phyloP scores from a whole-genome alignment of 768 basidiomycete species.

The Naganishia vaughanmartiniae region DNA sequence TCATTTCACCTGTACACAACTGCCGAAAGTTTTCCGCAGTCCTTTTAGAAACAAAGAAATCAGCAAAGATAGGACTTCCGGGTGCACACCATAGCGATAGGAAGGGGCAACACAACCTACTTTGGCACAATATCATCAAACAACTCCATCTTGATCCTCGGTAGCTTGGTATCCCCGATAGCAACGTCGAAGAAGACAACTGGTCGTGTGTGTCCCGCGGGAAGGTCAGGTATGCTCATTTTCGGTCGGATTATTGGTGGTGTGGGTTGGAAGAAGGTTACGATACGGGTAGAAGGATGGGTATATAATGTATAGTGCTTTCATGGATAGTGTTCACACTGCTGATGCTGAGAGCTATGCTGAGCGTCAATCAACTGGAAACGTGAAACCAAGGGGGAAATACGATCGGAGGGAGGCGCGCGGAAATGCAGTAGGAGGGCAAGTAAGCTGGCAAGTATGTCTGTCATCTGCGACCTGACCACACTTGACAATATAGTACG shows the following conservation, averaged over 20 bases:
- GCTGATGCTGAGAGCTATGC: too few relatives aligned
- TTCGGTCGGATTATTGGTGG: not conserved
- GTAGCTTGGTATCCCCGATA: constrained; percentile 94
- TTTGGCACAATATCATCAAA: constrained; percentile 95
- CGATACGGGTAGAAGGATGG: not conserved
- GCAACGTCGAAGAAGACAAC: constrained; percentile 96
- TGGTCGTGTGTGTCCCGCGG: constrained; percentile 59
- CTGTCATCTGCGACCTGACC: too few relatives aligned
- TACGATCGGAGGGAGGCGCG: not conserved
- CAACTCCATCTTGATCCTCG: constrained; percentile 93
- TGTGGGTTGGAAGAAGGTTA: not conserved
- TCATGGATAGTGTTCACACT: too few relatives aligned
- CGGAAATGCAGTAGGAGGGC: too few relatives aligned
- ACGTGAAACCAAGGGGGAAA: constrained; percentile 2
- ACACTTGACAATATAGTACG: too few relatives aligned
- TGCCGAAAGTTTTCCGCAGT: constrained; percentile 98
- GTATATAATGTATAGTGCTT: too few relatives aligned
- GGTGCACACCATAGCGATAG: not conserved
- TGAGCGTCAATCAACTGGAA: too few relatives aligned
- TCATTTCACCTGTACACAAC: constrained; percentile 92
- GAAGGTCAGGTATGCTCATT: constrained; percentile 38
- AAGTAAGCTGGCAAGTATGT: too few relatives aligned
- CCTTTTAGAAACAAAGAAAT: constrained; percentile 54
- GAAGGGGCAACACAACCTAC: constrained; percentile 60
- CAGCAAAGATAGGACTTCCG: not conserved